These are phyloP conservation scores for Syzygium grande DNA, from an alignment of 345 rosid genomes.

Conservation along the genomic window DNA sequence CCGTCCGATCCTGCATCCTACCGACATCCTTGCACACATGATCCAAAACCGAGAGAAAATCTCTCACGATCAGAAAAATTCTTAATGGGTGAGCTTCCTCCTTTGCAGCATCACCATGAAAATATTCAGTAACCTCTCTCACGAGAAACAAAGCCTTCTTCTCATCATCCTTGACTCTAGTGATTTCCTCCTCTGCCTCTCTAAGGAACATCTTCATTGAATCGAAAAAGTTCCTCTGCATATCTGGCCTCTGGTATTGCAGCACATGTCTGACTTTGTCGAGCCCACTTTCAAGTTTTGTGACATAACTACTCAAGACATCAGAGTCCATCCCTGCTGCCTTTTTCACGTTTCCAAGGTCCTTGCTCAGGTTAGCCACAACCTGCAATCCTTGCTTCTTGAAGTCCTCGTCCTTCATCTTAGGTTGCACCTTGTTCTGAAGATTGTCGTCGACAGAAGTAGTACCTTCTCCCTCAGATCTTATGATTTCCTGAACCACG, in stretches of 20 bases:
- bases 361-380: constrained; percentile 83
- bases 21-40: constrained; percentile 96
- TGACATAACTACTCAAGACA: constrained; percentile 74
- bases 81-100: constrained; percentile 95
- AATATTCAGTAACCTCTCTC: constrained; percentile 89
- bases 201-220: constrained; percentile 58
- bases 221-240: constrained; percentile 58
- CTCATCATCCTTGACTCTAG: constrained; percentile 60
- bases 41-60: constrained; percentile 69
- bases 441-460: constrained; percentile 25
- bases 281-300: constrained; percentile 82
- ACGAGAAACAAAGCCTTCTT: constrained; percentile 65
- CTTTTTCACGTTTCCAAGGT: constrained; percentile 75
- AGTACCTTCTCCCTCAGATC: constrained; percentile 51
- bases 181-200: constrained; percentile 84
- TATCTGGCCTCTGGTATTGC: constrained; percentile 58
- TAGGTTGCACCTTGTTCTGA: constrained; percentile 5
- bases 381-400: constrained; percentile 86
- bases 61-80: constrained; percentile 87
- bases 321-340: constrained; percentile 97
- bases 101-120: constrained; percentile 77
- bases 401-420: constrained; percentile 50
- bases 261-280: constrained; percentile 61
- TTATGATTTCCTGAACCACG: constrained; percentile 95
- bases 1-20: constrained; percentile 65